Evolutionary conservation across 2,329 filamentous ascomycete genomes (phyloP).

Genomic region (Teratosphaeria gauchensis): DNA sequence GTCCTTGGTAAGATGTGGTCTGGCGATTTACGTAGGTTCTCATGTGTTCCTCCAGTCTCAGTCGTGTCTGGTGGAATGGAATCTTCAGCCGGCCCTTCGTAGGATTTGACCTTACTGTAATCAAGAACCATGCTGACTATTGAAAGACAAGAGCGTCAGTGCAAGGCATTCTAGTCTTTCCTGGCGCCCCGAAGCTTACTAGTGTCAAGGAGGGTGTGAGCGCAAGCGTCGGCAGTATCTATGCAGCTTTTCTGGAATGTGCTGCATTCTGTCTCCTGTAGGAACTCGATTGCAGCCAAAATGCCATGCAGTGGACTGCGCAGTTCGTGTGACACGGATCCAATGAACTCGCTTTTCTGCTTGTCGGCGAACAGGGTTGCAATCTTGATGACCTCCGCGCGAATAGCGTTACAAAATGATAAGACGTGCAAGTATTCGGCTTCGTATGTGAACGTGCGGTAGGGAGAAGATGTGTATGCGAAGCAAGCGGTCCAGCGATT

Average conservation of each 20-base stretch:
- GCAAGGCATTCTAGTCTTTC: not conserved
- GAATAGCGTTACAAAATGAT: conserved; percentile 31
- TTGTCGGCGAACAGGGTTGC: conserved; percentile 26
- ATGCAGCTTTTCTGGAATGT: not conserved
- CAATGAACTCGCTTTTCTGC: conserved; percentile 29
- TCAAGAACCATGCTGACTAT: not conserved
- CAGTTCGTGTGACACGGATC: conserved; percentile 31
- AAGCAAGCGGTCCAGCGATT: conserved; percentile 21
- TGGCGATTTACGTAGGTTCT: not conserved
- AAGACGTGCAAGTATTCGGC: conserved; percentile 28
- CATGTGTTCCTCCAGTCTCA: not conserved
- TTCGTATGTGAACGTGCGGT: conserved; percentile 27
- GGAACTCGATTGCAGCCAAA: conserved; percentile 29
- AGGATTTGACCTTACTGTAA: not conserved
- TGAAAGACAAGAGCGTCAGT: not conserved
- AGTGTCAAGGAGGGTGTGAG: not conserved
- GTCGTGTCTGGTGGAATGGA: not conserved
- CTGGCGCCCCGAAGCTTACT: not conserved
- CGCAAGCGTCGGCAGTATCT: not conserved
- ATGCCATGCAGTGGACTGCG: conserved; percentile 19
- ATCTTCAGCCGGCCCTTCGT: not conserved
- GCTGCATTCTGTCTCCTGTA: conserved; percentile 35
- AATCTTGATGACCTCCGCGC: conserved; percentile 28
- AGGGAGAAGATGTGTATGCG: conserved; percentile 35
- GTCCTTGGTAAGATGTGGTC: not conserved